Evolutionary conservation across 306 rosid genomes (phyloP).

Genomic region (Cucurbita moschata): DNA sequence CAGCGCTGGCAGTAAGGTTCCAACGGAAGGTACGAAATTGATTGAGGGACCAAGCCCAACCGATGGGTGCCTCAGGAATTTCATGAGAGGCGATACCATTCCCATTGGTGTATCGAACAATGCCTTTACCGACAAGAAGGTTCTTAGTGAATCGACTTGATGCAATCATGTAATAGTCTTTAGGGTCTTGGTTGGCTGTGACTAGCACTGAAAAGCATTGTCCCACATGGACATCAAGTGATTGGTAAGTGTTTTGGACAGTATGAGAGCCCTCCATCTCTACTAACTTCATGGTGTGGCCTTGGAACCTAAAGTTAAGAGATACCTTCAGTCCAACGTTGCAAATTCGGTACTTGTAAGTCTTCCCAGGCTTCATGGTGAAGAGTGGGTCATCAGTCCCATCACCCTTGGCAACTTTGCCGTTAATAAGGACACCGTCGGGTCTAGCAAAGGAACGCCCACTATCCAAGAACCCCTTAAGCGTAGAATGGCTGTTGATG

Average conservation of each 20-base stretch:
- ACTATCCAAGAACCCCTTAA: conserved; percentile 29
- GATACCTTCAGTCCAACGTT: conserved; percentile 53
- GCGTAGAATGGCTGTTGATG: conserved; percentile 44
- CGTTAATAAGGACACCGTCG: conserved; percentile 56
- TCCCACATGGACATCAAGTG: conserved; percentile 65
- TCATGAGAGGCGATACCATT: conserved; percentile 39
- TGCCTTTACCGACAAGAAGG: conserved; percentile 24
- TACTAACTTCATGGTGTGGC: conserved; percentile 47
- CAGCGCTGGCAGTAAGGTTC: conserved; percentile 89
- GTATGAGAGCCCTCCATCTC: conserved; percentile 86
- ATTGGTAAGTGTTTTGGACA: conserved; percentile 49
- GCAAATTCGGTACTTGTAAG: conserved; percentile 67
- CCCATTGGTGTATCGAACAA: conserved; percentile 35
- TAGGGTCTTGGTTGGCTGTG: conserved; percentile 47
- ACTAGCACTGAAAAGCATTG: conserved; percentile 56
- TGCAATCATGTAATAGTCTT: conserved; percentile 60
- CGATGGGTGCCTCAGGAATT: conserved; percentile 39
- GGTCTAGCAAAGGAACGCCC: conserved; percentile 54
- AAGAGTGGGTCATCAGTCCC: conserved; percentile 55
- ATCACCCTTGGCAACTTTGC: conserved; percentile 38
- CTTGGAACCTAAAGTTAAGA: conserved; percentile 65
- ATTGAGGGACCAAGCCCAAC: conserved; percentile 91
- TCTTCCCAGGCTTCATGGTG: conserved; percentile 57
- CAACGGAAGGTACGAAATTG: conserved; percentile 71
- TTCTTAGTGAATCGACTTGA: conserved; percentile 49